Evolutionary conservation across 208 protist species (phyloP), one percentile per base, ranked within the genome.

Genomic region (Acanthamoeba lenticulata): DNA sequence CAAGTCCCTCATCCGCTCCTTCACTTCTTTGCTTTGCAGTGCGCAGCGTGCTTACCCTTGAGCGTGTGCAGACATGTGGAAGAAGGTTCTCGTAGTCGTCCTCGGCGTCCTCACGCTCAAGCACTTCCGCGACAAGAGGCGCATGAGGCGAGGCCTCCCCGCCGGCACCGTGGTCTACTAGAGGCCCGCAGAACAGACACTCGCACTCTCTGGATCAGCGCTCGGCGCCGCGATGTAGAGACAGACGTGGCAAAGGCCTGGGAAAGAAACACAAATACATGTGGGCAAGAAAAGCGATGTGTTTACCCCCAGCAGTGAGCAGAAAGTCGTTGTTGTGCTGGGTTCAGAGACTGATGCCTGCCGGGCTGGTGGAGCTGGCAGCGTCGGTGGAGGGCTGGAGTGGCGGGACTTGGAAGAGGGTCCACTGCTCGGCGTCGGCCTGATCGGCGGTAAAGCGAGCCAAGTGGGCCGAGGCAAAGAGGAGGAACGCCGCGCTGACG

Each of bases 351-450:
- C 19, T 15, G 49, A 21, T 3, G 55, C 1, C 24, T 32, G 55
- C 0, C 0, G 45, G 9, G 45, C 45, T 52, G 45, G 45, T 19
- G 45, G 45, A 52, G 15, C 9, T 19, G 45, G 45, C 15, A 52
- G 45, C n/a, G n/a, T n/a, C n/a, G n/a, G n/a, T 19, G 45, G 45
- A 52, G 15, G 9, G 32, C 60, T 69, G 1, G 60, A 40, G 60
- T 19, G n/a, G 9, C 13, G 65, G 65, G 29, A 44, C 24, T 24
- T n/a, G 65, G 36, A 77, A 77, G 65, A 77, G 65, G 65, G 65
- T 77, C 65, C 65, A 77, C 32, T 77, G 65, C 65, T 77, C 65
- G 65, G 65, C 65, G 32, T 77, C 65, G 65, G 65, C 21, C 65
- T 77, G 65, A 32, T 77, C 65, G 36, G 65, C 65, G 15, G 65